Conservation (phyloP, 1,284 basidiomycete species). For the Trichosporon sp. region DNA sequence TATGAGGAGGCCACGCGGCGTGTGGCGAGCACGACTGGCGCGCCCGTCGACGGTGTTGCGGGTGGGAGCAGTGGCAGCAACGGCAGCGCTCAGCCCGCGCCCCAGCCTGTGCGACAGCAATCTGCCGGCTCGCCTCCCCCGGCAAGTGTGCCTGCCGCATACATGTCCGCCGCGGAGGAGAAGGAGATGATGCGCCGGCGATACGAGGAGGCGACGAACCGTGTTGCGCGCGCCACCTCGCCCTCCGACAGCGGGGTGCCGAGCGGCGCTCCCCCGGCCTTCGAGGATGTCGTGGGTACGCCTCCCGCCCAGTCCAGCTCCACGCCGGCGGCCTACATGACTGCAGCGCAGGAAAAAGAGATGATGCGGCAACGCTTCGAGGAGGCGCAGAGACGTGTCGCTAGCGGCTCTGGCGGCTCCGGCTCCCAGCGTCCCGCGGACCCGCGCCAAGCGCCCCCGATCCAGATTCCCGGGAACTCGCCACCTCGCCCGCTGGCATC, state of each 20-base stretch:
- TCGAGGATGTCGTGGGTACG: background rate
- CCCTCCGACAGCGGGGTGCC: background rate
- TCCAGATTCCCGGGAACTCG: background rate
- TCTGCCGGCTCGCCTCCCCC: background rate
- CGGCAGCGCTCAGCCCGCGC: too few species aligned
- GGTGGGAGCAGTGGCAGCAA: background rate
- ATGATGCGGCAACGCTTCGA: conserved; percentile 35
- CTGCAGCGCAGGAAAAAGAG: conserved; percentile 38
- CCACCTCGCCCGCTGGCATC: background rate
- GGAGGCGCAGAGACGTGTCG: conserved; percentile 20
- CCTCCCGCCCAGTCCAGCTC: background rate
- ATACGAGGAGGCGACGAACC: conserved; percentile 40
- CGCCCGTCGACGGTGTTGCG: background rate
- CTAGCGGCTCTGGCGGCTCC: background rate
- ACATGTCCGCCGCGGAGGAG: conserved; percentile 39
- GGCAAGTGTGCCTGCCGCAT: conserved; percentile 7
- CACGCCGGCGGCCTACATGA: conserved; percentile 22
- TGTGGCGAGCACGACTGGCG: conserved; percentile 21
- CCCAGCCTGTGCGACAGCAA: background rate
- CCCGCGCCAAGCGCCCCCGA: background rate
- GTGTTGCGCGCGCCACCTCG: conserved; percentile 17
- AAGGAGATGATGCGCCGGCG: conserved; percentile 44
- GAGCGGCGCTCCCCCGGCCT: background rate
- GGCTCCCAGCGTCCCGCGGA: background rate
- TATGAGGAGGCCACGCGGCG: conserved; percentile 60